Conservation (phyloP, 2,329 filamentous ascomycete species). For the Aspergillus alliaceus region DNA sequence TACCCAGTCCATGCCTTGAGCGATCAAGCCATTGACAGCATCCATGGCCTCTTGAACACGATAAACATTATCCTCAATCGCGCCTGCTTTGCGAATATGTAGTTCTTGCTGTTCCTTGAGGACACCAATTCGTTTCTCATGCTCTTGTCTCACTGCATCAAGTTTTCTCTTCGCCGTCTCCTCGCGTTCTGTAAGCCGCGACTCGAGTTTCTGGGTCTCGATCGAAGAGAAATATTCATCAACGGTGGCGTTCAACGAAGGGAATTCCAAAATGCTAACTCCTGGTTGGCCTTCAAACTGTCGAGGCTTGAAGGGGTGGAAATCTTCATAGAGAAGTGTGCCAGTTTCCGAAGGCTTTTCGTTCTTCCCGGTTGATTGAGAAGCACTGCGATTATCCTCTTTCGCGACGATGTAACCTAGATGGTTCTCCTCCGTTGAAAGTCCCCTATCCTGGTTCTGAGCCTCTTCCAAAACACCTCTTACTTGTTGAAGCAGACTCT, state of each 20-base stretch:
- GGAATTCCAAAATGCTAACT: conserved; percentile 71
- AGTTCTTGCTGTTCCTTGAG: conserved; percentile 77
- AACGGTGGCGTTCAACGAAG: conserved; percentile 87
- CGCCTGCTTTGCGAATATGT: conserved; percentile 83
- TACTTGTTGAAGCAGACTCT: conserved; percentile 64
- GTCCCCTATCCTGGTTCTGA: conserved; percentile 65
- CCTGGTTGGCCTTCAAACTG: conserved; percentile 71
- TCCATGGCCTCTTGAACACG: conserved; percentile 90
- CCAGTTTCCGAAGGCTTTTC: conserved; percentile 35
- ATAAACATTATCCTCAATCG: conserved; percentile 87
- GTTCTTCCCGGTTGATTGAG: conserved; percentile 33
- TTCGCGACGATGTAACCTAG: conserved; percentile 90
- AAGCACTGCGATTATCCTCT: conserved; percentile 37
- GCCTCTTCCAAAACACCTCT: conserved; percentile 70
- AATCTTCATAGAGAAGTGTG: conserved; percentile 80
- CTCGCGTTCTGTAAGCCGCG: conserved; percentile 77
- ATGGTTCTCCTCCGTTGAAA: conserved; percentile 64
- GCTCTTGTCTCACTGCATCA: conserved; percentile 79
- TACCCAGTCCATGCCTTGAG: conserved; percentile 96
- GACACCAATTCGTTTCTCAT: conserved; percentile 79
- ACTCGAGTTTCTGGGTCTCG: conserved; percentile 89
- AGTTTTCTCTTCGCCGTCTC: conserved; percentile 78
- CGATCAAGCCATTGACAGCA: conserved; percentile 87
- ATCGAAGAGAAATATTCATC: conserved; percentile 98
- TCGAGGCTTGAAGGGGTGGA: conserved; percentile 83